Evolutionary conservation across 2,329 filamentous ascomycete species (phyloP).

Genomic region (Alternaria angustiovoidea): DNA sequence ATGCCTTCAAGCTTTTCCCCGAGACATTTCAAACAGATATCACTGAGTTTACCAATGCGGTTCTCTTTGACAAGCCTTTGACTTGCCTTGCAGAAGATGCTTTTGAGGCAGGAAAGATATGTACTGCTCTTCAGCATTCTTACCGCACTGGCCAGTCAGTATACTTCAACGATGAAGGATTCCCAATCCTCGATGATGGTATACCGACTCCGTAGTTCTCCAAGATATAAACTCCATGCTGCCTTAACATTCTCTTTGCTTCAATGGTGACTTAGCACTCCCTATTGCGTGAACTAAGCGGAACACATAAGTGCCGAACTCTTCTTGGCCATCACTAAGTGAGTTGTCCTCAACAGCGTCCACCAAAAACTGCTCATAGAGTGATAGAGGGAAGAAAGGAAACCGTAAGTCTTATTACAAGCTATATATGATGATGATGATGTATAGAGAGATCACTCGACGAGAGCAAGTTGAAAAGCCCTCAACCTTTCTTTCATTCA

Average conservation of each 20-base stretch:
- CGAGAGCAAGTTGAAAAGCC: background rate
- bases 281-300: no score
- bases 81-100: slow-evolving; percentile 14
- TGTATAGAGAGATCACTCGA: background rate
- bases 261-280: no score
- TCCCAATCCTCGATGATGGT: background rate
- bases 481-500: background rate
- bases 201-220: background rate
- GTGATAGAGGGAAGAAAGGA: background rate
- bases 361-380: no score
- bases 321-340: no score
- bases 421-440: background rate
- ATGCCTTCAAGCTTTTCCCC: slow-evolving; percentile 13
- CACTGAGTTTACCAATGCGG: background rate
- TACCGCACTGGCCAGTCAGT: slow-evolving; percentile 7
- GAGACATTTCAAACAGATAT: slow-evolving; percentile 6
- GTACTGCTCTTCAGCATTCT: slow-evolving; percentile 12
- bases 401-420: background rate
- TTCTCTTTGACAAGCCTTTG: background rate
- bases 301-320: no score
- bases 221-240: no score
- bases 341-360: no score
- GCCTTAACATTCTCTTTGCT: no score
- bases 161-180: slow-evolving; percentile 11
- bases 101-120: slow-evolving; percentile 14